phyloP scores from a whole-genome alignment of 768 basidiomycete species.

The Multifurca ochricompacta region DNA sequence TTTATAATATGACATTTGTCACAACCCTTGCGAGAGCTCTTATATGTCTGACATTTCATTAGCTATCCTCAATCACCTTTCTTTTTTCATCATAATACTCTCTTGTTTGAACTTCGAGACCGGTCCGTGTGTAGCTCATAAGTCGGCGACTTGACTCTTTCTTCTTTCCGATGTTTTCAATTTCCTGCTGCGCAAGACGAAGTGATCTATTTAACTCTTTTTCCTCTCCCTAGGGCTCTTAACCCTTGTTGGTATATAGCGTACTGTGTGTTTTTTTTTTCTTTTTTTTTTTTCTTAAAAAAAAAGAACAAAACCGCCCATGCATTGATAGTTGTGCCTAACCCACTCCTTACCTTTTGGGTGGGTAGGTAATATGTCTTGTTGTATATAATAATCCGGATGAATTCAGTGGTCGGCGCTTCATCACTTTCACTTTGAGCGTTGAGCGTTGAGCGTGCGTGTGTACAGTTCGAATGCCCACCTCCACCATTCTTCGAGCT shows the following conservation, averaged over 20 bases:
- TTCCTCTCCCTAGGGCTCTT: not conserved
- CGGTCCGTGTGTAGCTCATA: conserved; percentile 20
- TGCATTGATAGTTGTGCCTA: conserved; percentile 19
- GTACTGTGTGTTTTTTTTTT: conserved; percentile 12
- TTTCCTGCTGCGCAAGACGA: conserved; percentile 25
- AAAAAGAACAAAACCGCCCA: too few relatives aligned
- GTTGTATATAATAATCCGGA: not conserved
- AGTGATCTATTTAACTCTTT: conserved; percentile 6
- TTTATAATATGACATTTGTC: conserved; percentile 1
- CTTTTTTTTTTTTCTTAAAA: too few relatives aligned
- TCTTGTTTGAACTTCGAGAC: conserved; percentile 14
- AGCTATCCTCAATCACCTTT: conserved; percentile 7
- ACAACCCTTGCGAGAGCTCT: not conserved
- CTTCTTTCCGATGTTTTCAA: conserved; percentile 17
- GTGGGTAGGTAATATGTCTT: conserved; percentile 23
- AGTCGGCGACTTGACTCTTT: conserved; percentile 16
- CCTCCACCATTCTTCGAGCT: conserved; percentile 45
- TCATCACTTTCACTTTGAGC: not conserved
- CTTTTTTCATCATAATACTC: conserved; percentile 7
- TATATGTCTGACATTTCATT: conserved; percentile 6
- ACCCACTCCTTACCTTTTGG: conserved; percentile 20
- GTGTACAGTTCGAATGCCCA: too few relatives aligned
- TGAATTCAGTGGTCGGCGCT: not conserved
- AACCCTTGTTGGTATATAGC: conserved; percentile 14
- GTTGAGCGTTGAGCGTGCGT: too few relatives aligned